Evolutionary conservation across 257 asterid genomes (phyloP).

Genomic region (Ajuga chamaepitys): DNA sequence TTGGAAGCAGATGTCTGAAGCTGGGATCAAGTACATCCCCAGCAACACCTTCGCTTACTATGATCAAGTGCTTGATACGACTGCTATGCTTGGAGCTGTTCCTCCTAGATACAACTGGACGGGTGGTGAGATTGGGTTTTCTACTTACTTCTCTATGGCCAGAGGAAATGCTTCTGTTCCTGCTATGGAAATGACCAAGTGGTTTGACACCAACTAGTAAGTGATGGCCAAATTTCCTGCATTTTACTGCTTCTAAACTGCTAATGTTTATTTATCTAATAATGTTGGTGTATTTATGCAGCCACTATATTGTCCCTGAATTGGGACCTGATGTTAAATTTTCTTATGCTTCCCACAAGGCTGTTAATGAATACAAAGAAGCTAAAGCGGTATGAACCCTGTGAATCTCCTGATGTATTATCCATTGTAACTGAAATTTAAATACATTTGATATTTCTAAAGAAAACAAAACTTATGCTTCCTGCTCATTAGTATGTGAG

Average conservation of each 20-base stretch:
- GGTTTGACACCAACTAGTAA: constrained; percentile 99
- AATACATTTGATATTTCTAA: too few relatives aligned
- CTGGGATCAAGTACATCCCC: constrained; percentile 64
- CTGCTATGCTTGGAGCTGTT: constrained; percentile 91
- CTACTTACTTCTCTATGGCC: constrained; percentile 96
- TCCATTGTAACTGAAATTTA: too few relatives aligned
- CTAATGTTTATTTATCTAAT: not conserved
- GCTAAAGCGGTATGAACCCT: too few relatives aligned
- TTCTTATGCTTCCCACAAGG: too few relatives aligned
- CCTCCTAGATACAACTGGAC: constrained; percentile 85
- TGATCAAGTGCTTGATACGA: constrained; percentile 89
- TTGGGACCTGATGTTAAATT: too few relatives aligned
- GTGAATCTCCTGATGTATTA: too few relatives aligned
- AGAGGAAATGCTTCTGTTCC: constrained; percentile 99
- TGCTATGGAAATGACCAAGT: constrained; percentile 99
- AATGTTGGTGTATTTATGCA: constrained; percentile 20
- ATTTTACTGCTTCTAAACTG: not conserved
- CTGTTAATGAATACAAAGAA: too few relatives aligned
- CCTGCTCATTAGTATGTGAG: too few relatives aligned
- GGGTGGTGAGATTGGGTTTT: constrained; percentile 81
- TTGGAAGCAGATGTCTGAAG: constrained; percentile 52
- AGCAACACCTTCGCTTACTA: constrained; percentile 94
- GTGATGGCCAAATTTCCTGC: constrained; percentile 22
- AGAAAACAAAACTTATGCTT: too few relatives aligned
- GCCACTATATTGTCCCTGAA: constrained; percentile 95